These are phyloP conservation scores for Termitomyces titanicus DNA, from an alignment of 768 basidiomycete species.

Conservation along the genomic window DNA sequence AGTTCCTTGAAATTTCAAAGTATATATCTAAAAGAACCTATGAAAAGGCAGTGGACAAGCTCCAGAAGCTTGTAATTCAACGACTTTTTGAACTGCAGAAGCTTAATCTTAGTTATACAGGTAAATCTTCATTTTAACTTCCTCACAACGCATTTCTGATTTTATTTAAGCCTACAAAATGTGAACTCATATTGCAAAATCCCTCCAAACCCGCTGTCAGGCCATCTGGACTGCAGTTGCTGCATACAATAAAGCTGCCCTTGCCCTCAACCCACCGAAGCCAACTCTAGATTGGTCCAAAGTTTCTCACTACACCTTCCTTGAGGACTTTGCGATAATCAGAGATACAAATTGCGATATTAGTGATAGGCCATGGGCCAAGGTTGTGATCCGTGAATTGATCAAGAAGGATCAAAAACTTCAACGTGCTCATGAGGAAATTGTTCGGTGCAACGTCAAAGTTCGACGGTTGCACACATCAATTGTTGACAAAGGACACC, in stretches of 20 bases:
- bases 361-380: conserved; percentile 21
- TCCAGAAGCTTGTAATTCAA: neutral
- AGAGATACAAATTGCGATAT: conserved; percentile 21
- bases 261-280: conserved; percentile 10
- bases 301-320: conserved; percentile 22
- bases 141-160: neutral
- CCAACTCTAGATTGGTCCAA: conserved; percentile 20
- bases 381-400: conserved; percentile 17
- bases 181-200: conserved; percentile 27
- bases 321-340: conserved; percentile 29
- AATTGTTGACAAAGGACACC: conserved; percentile 17
- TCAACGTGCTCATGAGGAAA: neutral
- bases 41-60: neutral
- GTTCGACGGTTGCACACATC: conserved; percentile 22
- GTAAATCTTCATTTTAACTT: neutral
- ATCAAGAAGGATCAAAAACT: conserved; percentile 17
- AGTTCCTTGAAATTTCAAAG: neutral
- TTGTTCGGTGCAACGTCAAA: conserved; percentile 16
- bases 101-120: neutral
- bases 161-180: conserved; percentile 21
- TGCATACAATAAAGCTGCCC: conserved; percentile 26
- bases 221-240: conserved; percentile 26
- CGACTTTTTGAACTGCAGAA: neutral
- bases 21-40: neutral
- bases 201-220: conserved; percentile 22